phyloP scores from a whole-genome alignment of 805 yeast genomes.

The Wickerhamiella kazuoi region DNA sequence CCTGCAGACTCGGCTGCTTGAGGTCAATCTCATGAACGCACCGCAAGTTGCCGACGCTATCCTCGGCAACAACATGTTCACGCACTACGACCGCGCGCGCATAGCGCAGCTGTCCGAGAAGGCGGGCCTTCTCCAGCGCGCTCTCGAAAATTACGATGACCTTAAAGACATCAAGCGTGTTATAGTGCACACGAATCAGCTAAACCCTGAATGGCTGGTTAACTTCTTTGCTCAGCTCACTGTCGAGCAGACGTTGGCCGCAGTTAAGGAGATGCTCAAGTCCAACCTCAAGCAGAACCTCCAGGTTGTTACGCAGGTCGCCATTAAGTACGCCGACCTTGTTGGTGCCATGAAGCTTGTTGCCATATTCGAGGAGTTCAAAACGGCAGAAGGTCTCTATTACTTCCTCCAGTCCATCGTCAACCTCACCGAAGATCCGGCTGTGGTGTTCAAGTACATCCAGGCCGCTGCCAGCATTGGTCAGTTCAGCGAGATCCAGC shows the following conservation, averaged over 20 bases:
- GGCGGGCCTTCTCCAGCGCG: slow-evolving; percentile 91
- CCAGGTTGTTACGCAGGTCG: slow-evolving; percentile 89
- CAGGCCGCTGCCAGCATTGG: slow-evolving; percentile 84
- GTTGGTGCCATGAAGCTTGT: slow-evolving; percentile 74
- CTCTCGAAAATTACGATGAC: slow-evolving; percentile 89
- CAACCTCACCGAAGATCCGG: slow-evolving; percentile 81
- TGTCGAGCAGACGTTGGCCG: slow-evolving; percentile 80
- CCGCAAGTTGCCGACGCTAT: slow-evolving; percentile 99
- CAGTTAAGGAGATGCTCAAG: slow-evolving; percentile 72
- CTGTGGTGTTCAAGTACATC: slow-evolving; percentile 89
- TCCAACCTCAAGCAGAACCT: slow-evolving; percentile 67
- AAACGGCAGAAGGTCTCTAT: slow-evolving; percentile 83
- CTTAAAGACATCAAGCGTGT: slow-evolving; percentile 91
- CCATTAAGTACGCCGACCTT: slow-evolving; percentile 87
- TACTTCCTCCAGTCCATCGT: slow-evolving; percentile 87
- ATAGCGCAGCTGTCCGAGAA: slow-evolving; percentile 86
- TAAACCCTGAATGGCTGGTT: slow-evolving; percentile 90
- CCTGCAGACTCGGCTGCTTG: slow-evolving; percentile 83
- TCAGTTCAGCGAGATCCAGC: slow-evolving; percentile 85
- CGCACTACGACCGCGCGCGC: slow-evolving; percentile 85
- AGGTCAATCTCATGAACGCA: slow-evolving; percentile 82
- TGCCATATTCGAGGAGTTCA: slow-evolving; percentile 83
- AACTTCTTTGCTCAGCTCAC: slow-evolving; percentile 82
- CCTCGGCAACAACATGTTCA: slow-evolving; percentile 85
- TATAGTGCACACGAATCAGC: slow-evolving; percentile 58